These are phyloP conservation scores for Corchorus capsularis DNA, from an alignment of 345 rosid genomes.

Conservation along the genomic window DNA sequence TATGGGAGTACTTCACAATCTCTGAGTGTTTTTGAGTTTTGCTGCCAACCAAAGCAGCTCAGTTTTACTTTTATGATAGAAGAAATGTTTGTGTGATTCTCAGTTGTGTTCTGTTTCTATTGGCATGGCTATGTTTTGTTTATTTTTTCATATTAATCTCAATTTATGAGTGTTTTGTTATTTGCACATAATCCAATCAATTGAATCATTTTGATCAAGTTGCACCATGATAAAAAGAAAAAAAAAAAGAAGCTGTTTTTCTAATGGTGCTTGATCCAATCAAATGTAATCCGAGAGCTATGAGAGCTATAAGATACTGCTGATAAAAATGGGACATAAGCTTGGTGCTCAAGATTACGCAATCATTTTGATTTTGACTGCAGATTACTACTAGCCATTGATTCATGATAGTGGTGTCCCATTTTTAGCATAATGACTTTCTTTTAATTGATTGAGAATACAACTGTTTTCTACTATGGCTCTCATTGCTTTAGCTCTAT, in stretches of 20 bases:
- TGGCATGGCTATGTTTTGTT: neutral
- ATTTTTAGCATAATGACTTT: constrained; percentile 12
- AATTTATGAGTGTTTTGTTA: constrained; percentile 16
- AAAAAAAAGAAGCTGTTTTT: neutral
- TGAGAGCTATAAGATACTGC: constrained; percentile 25
- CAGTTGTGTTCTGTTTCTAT: neutral
- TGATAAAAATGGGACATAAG: constrained; percentile 20
- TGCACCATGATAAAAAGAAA: no score
- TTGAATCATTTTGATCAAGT: neutral
- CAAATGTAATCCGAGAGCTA: neutral
- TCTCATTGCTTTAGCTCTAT: neutral
- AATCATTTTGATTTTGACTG: constrained; percentile 43
- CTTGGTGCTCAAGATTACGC: constrained; percentile 30
- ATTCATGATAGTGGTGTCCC: constrained; percentile 24
- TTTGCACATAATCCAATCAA: neutral
- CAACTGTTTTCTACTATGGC: constrained; percentile 27
- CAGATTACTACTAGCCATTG: constrained; percentile 19
- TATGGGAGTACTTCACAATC: constrained; percentile 46
- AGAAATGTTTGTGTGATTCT: constrained; percentile 29
- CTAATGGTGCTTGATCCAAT: neutral
- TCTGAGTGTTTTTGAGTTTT: constrained; percentile 43
- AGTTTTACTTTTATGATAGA: constrained; percentile 22
- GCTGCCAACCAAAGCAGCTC: constrained; percentile 37
- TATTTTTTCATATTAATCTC: constrained; percentile 10
- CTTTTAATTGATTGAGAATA: constrained; percentile 18